A percentile compares a stretch with the other conserved stretches of the same genome.
Conservation (phyloP, 2,329 filamentous ascomycete genomes). For the Fusarium abutilonis region DNA sequence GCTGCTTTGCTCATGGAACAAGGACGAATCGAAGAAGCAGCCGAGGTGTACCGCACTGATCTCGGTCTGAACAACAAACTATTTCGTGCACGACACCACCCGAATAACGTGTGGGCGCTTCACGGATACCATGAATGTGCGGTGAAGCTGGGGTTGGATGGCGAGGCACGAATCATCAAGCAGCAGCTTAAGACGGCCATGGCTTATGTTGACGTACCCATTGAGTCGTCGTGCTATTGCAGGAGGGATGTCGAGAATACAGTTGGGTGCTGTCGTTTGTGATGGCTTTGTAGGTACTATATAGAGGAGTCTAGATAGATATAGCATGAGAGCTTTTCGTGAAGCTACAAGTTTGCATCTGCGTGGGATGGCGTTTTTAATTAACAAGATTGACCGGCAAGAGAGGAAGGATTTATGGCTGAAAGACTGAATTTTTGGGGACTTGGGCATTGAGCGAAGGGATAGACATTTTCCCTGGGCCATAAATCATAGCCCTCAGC, state of each 20-base stretch:
- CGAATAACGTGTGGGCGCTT: constrained; percentile 77
- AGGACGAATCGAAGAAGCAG: constrained; percentile 63
- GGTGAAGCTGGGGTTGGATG: constrained; percentile 56
- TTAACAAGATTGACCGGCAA: background rate
- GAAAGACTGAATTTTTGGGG: background rate
- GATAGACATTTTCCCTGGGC: too few relatives aligned
- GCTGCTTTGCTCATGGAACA: constrained; percentile 74
- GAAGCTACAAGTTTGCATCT: background rate
- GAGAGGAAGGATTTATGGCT: background rate
- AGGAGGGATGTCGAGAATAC: constrained; percentile 24
- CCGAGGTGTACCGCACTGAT: constrained; percentile 66
- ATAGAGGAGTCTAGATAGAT: background rate
- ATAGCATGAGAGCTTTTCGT: background rate
- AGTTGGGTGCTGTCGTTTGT: constrained; percentile 18
- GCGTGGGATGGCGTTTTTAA: background rate
- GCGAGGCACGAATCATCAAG: constrained; percentile 50
- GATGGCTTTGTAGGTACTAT: background rate
- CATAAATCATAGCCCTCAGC: background rate
- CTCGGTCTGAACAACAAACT: constrained; percentile 66
- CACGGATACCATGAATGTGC: constrained; percentile 77
- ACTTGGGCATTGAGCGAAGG: too few relatives aligned
- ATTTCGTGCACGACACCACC: constrained; percentile 70
- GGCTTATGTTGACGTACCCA: constrained; percentile 67
- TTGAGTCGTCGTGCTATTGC: constrained; percentile 51
- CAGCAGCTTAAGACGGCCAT: constrained; percentile 62